Evolutionary conservation across 495 filamentous ascomycete genomes (phyloP), one percentile per base, ranked within the genome.

Genomic region (Penicillium fimorum): DNA sequence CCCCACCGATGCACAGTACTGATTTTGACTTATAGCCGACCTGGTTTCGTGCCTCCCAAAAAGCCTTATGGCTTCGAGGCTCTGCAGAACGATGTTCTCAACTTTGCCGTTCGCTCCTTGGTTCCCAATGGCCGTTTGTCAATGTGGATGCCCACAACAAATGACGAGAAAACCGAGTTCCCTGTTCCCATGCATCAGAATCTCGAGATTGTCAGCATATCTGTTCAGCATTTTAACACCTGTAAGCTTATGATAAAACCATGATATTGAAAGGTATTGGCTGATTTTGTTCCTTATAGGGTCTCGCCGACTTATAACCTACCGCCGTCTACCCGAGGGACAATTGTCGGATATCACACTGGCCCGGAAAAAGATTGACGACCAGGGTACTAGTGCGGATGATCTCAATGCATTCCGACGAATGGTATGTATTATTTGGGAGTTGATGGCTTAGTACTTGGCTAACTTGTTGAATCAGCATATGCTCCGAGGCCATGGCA

Each of bases 121-220:
- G 90, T 97, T n/a, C 85, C 89, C 32, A 74, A 83, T 57, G 95
- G 92, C 0, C 77, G 94, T 43, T 65, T 98, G 2, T 88, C 84
- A 9, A 91, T 99, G 78, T 99, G 94, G 94, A 97, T 97, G 92
- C 94, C 94, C 0, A 96, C 92, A 2, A 84, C 90, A 1, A 93
- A 90, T 66, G 91, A 94, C 49, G 82, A 86, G 51, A 81, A 82
- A 27, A 76, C 82, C 10, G 88, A 92, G 62, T 81, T 96, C 8
- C 76, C 82, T 0, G 80, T 95, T 15, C 94, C 94, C 2, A 82
- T 76, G 49, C 90, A 97, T 68, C 86, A 87, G 5, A 82, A 84
- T 45, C 68, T 99, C 22, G 81, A 90, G 65, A 67, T 94, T n/a
- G 76, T 92, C 30, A 84, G 79, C 50, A 84, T 92, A 29, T 95